phyloP scores from a whole-genome alignment of 257 asterid genomes.

The Fraxinus cuspidata region DNA sequence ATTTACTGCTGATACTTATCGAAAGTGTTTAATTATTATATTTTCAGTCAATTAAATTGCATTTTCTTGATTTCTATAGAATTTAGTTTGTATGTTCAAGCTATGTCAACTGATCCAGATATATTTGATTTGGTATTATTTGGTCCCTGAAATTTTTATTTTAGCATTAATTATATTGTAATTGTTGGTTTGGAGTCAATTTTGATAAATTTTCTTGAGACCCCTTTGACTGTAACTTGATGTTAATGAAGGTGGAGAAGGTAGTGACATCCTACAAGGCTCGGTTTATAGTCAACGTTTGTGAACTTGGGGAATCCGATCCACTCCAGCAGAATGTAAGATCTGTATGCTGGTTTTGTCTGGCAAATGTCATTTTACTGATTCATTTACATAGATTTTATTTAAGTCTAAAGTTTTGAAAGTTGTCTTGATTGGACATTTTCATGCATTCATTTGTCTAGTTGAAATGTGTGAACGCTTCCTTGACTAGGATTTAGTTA shows the following conservation, averaged over 20 bases:
- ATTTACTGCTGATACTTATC: background rate
- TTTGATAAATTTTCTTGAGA: background rate
- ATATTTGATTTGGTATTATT: background rate
- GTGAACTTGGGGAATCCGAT: constrained; percentile 57
- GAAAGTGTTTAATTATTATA: background rate
- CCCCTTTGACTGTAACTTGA: constrained; percentile 27
- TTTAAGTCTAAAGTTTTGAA: no score
- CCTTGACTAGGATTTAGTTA: no score
- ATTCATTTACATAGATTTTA: background rate
- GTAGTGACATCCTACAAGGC: constrained; percentile 45
- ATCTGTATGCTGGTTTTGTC: background rate
- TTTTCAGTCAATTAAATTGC: no score
- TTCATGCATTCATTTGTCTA: no score
- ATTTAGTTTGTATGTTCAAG: constrained; percentile 1
- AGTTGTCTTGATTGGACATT: no score
- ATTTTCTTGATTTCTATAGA: background rate
- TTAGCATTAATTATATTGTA: background rate
- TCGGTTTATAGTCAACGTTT: constrained; percentile 45
- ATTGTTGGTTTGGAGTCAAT: background rate
- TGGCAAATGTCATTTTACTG: background rate
- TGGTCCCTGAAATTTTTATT: background rate
- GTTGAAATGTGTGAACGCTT: no score
- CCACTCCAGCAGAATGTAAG: constrained; percentile 63
- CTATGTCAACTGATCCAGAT: background rate
- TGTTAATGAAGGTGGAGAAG: constrained; percentile 55